Evolutionary conservation across 2,329 filamentous ascomycete genomes (phyloP), one percentile per base, ranked within the genome.

Genomic region (Cercospora berteroae): DNA sequence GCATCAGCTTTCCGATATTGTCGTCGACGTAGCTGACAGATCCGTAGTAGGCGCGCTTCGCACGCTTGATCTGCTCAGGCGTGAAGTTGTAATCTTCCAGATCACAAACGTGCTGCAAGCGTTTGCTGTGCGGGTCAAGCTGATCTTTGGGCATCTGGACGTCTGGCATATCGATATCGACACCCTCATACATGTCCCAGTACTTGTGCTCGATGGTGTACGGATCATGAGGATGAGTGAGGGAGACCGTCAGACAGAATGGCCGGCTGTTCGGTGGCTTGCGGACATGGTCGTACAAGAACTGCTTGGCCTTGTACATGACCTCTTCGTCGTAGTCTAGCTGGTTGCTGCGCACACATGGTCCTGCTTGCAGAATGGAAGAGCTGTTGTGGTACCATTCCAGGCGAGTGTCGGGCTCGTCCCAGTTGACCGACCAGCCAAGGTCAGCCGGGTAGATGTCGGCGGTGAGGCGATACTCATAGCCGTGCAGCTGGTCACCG

Each of bases 371-470:
- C 75, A 94, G 83, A 73, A 97, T 94, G 6, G 93, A 97, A 76
- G 92, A 94, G 81, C 94, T 93, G 79, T 97, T 97, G 84, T 97
- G 94, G 78, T 95, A 97, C 92, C 93, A 97, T 80, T 97, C 94
- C 50, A 94, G 88, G 56, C 94, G 87, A 48, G 88, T 89, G 36
- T 93, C 82, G 56, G 94, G 93, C 79, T 94, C 89, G 77, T 97
- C 94, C 94, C 94, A 97, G 81, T 97, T 94, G 70, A 97, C 94
- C 12, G 90, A 90, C 94, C 94, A 97, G 71, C 94, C 94, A 77
- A 95, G 93, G 77, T 97, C 94, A 66, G 90, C 94, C 0, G 94
- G 94, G 79, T 97, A 97, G 77, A 97, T 97, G 79, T 97, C 94
- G 72, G 90, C 92, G n/a, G 94, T 97, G 75, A 97, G 85, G 66